Conservation (phyloP, 306 rosid genomes). For the Casuarina glauca region DNA sequence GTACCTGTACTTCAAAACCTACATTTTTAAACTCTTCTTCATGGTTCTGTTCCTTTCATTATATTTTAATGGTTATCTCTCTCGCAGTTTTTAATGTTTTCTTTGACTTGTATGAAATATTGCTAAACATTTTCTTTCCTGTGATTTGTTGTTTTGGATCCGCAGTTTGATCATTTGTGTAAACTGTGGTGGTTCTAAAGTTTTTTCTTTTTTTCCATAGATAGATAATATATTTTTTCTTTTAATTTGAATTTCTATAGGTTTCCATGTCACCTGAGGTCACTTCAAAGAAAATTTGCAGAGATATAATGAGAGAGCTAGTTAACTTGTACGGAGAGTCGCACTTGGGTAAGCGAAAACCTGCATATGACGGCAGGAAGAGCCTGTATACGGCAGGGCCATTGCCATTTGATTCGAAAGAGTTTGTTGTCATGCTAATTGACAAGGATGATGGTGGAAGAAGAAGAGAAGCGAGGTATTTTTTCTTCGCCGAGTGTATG, state of each 20-base stretch:
- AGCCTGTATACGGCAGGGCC: constrained; percentile 52
- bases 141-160: no score
- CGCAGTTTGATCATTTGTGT: no score
- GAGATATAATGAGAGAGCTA: constrained; percentile 35
- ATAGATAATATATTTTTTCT: no score
- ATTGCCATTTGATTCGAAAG: constrained; percentile 55
- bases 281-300: constrained; percentile 37
- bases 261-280: constrained; percentile 62
- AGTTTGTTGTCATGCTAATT: constrained; percentile 40
- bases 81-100: no score
- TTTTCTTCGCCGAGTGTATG: background rate
- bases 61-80: no score
- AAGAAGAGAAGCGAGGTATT: constrained; percentile 26
- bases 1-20: background rate
- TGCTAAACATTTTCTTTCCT: no score
- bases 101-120: no score
- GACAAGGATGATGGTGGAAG: constrained; percentile 16
- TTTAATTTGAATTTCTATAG: constrained; percentile 24
- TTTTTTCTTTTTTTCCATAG: no score
- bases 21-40: no score
- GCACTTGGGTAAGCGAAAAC: constrained; percentile 30
- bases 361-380: constrained; percentile 72
- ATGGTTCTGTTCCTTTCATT: no score
- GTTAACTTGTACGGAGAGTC: background rate
- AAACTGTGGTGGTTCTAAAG: no score